These are phyloP conservation scores for Phytomonas sp. DNA, from an alignment of 208 protist genomes.

Conservation along the genomic window DNA sequence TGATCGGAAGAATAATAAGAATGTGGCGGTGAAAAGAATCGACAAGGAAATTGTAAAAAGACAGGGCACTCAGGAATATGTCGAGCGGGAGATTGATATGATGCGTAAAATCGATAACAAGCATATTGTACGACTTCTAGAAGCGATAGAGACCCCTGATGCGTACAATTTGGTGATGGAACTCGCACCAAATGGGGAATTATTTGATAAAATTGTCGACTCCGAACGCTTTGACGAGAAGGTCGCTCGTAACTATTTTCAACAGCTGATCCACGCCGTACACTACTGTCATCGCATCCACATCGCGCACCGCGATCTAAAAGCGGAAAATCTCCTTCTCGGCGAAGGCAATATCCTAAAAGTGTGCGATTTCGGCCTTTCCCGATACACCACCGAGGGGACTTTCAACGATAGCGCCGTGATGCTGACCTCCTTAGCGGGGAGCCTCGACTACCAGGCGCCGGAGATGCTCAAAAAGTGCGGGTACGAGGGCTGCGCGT, in stretches of 20 bases:
- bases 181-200: slow-evolving; percentile 95
- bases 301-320: slow-evolving; percentile 84
- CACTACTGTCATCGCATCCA: slow-evolving; percentile 90
- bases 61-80: slow-evolving; percentile 60
- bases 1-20: slow-evolving; percentile 59
- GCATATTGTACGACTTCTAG: slow-evolving; percentile 90
- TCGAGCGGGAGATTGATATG: slow-evolving; percentile 94
- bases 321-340: slow-evolving; percentile 89
- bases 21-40: slow-evolving; percentile 91
- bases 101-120: slow-evolving; percentile 95
- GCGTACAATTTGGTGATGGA: slow-evolving; percentile 98
- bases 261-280: slow-evolving; percentile 92
- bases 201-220: slow-evolving; percentile 96
- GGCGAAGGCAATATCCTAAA: slow-evolving; percentile 76
- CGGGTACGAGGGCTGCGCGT: slow-evolving; percentile 89
- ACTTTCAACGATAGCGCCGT: slow-evolving; percentile 53
- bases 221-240: slow-evolving; percentile 74
- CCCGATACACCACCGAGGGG: slow-evolving; percentile 80
- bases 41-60: slow-evolving; percentile 67
- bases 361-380: slow-evolving; percentile 90
- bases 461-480: slow-evolving; percentile 82
- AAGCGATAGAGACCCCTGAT: slow-evolving; percentile 94
- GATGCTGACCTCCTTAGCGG: slow-evolving; percentile 74
- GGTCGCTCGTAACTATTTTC: slow-evolving; percentile 86
- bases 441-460: slow-evolving; percentile 87